Evolutionary conservation across 805 yeast genomes (phyloP).

Genomic region (Cyberlindnera americana): DNA sequence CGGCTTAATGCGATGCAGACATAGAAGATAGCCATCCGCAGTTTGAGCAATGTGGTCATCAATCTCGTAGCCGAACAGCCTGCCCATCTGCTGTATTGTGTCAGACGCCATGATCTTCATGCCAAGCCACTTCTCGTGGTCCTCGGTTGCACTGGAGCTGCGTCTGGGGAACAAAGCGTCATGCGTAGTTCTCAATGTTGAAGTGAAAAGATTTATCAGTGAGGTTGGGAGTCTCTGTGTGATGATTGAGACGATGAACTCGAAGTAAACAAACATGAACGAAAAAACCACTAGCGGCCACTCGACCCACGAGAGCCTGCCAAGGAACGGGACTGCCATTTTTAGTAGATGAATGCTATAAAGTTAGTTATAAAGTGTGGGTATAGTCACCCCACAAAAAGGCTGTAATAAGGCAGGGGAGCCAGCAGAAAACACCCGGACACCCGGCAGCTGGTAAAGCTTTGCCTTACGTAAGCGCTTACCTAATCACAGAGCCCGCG

Average conservation of each 20-base stretch:
- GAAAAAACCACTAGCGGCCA: constrained; percentile 46
- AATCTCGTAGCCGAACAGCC: constrained; percentile 60
- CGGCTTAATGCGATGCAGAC: constrained; percentile 66
- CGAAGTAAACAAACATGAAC: constrained; percentile 46
- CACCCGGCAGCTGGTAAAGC: no score
- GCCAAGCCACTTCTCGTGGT: constrained; percentile 11
- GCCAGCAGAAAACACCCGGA: no score
- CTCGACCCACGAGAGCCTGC: constrained; percentile 45
- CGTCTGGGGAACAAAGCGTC: constrained; percentile 2
- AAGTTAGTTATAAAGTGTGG: no score
- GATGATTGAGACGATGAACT: constrained; percentile 42
- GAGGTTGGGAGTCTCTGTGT: constrained; percentile 43
- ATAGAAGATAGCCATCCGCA: constrained; percentile 69
- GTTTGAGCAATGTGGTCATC: constrained; percentile 80
- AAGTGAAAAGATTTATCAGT: constrained; percentile 30
- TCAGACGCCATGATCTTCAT: constrained; percentile 40
- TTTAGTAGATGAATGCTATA: no score
- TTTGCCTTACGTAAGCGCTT: no score
- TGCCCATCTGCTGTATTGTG: constrained; percentile 63
- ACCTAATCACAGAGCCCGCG: neutral
- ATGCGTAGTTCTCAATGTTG: constrained; percentile 1
- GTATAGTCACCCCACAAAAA: no score
- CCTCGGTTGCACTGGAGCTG: constrained; percentile 10
- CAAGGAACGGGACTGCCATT: constrained; percentile 37
- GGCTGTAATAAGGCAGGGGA: no score